Percentiles rank a stretch among this genome's conserved stretches.
phyloP scores from a whole-genome alignment of 352 stramenopile species.

The Globisporangium ultimum region DNA sequence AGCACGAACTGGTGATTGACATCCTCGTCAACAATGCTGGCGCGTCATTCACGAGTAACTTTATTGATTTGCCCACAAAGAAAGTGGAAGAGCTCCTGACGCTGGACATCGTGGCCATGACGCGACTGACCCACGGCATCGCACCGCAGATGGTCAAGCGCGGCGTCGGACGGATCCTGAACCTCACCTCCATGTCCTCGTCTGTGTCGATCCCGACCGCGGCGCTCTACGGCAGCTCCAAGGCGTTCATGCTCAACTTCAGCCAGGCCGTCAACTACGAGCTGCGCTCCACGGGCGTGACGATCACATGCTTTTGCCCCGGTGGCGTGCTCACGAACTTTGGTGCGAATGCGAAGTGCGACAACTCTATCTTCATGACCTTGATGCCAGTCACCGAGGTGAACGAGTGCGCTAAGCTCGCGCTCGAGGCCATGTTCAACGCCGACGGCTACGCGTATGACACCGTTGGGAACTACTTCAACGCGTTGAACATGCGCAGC shows the following conservation, averaged over 20 bases:
- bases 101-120: constrained; percentile 49
- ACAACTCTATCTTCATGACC: constrained; percentile 22
- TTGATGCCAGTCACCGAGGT: background rate
- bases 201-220: constrained; percentile 45
- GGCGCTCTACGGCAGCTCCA: constrained; percentile 63
- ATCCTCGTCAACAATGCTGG: constrained; percentile 76
- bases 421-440: constrained; percentile 18
- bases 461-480: constrained; percentile 24
- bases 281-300: constrained; percentile 50
- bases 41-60: background rate
- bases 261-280: constrained; percentile 70
- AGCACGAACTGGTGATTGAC: constrained; percentile 53
- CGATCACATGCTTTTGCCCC: constrained; percentile 61
- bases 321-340: constrained; percentile 72
- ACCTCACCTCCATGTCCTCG: constrained; percentile 60
- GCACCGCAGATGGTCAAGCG: constrained; percentile 64
- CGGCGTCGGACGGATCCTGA: constrained; percentile 65
- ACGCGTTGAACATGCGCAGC: constrained; percentile 5
- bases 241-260: constrained; percentile 68
- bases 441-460: constrained; percentile 36
- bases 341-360: constrained; percentile 27
- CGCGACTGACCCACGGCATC: constrained; percentile 48
- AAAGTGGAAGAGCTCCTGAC: constrained; percentile 54
- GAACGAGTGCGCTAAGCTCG: constrained; percentile 9
- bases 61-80: background rate